Base-by-base conservation (phyloP, 2,329 filamentous ascomycete genomes). In the Raffaelea deltoideospora region DNA sequence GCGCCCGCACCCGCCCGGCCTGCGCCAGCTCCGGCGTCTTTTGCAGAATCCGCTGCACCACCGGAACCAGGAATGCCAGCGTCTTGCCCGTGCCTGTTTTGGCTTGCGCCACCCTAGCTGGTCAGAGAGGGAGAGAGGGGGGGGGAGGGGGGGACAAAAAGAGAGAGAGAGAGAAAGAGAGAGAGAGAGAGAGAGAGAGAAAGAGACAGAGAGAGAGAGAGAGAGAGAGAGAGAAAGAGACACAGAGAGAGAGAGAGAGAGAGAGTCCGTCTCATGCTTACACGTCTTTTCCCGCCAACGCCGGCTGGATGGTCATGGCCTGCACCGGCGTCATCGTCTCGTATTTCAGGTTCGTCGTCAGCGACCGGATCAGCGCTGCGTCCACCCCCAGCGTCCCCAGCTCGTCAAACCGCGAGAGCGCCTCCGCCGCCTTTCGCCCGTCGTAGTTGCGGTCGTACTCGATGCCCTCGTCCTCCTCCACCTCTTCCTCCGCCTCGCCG, bases 1-100 rank as follows among this genome's bases (percentile, higher is more conserved):
- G 52, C 28, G 63, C 61, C 48, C 34, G 57, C 50, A 10, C 48
- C 45, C 41, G 33, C 9, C 35, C 18, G 5, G 53, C 63, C 27
- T 61, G 54, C 36, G 69, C 73, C 24, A 92, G 67, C 0, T 61
- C 56, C 1, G 76, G 72, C 44, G 84, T 72, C 41, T 66, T 59
- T 17, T 59, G 55, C 42, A 93, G 63, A 51, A 94, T 81, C 41
- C 76, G 77, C 54, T 95, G 84, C 36, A 96, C 61, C 8, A 86
- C 65, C 35, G 90, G 90, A 7, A 96, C 60, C 19, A 98, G 67
- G 64, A 96, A 98, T 26, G 84, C 90, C 39, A 96, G 63, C 0
- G 90, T 98, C 63, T 98, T 98, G 53, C 90, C 90, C 4, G 90
- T 96, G 53, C 90, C 90, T 9, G 90, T 98, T 61, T 84, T 94